Evolutionary conservation across 768 basidiomycete genomes (phyloP), one percentile per base, ranked within the genome.

Genomic region (Leccinum obscurum): DNA sequence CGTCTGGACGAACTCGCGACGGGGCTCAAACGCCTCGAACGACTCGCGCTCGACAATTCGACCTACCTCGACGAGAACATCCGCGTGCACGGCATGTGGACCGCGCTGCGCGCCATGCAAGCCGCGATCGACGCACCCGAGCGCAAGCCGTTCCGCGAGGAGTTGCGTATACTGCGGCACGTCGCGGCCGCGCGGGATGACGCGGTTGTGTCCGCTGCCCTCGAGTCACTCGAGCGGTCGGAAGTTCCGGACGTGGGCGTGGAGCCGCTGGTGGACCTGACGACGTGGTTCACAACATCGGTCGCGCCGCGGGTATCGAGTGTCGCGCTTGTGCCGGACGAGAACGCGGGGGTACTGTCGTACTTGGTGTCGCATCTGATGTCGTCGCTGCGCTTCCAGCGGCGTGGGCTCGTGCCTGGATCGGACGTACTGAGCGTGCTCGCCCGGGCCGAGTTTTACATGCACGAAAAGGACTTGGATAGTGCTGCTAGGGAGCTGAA

Each of bases 11-110:
- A n/a, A n/a, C n/a, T n/a, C n/a, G n/a, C n/a, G n/a, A n/a, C 26
- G 26, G 26, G 26, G 26, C 26, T 26, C 28, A 28, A 28, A 28
- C 28, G 28, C 28, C 28, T 28, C 28, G 28, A 28, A 74, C 86
- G 91, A 60, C 81, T 97, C 60, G 89, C 95, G 0, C 82, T 96
- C 32, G 95, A 96, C 76, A 98, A 98, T 76, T 91, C 90, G 3
- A 77, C 81, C n/a, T 91, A 92, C 66, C 87, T 98, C 56, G 94
- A 96, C 70, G 95, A 97, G 75, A 98, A 96, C 74, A 85, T 95
- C 60, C 89, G 92, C 58, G 77, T 94, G 4, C 94, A 98, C 72
- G 85, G 90, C 11, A 83, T 99, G 66, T 98, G 94, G 93, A 89
- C 95, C 6, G 93, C 95, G 10, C 76, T 96, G 62, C 93, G 94